Evolutionary conservation across 202 grass and related monocot genomes (phyloP).

Genomic region (Cymbopogon flexuosus): DNA sequence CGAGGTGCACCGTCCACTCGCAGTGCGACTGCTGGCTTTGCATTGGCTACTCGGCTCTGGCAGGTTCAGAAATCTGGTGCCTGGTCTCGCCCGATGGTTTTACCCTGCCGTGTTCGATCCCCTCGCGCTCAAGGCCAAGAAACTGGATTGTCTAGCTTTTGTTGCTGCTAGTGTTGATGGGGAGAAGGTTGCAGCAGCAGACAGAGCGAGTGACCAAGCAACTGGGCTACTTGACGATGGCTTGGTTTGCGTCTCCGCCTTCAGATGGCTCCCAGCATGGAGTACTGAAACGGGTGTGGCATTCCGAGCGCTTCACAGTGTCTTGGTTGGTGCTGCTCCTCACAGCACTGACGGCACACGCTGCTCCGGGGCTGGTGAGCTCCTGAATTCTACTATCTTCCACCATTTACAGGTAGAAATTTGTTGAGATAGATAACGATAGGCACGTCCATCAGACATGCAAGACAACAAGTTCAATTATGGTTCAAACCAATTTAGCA

Average conservation of each 20-base stretch:
- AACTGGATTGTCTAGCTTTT: conserved; percentile 63
- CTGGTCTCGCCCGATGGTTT: conserved; percentile 33
- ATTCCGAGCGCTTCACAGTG: conserved; percentile 63
- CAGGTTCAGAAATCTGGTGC: conserved; percentile 32
- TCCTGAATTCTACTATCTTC: conserved; percentile 79
- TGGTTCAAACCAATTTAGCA: neutral
- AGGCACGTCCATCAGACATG: conserved; percentile 21
- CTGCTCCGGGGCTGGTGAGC: conserved; percentile 41
- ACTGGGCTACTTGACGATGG: conserved; percentile 60
- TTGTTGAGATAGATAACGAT: neutral
- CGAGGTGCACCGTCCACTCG: conserved; percentile 57
- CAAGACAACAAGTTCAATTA: conserved; percentile 1
- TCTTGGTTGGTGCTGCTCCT: conserved; percentile 55
- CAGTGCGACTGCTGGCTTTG: conserved; percentile 57
- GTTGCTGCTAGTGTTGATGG: conserved; percentile 32
- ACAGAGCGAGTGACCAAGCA: neutral
- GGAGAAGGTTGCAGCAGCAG: conserved; percentile 28
- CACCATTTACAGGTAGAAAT: conserved; percentile 73
- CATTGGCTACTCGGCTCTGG: conserved; percentile 72
- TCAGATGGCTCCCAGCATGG: conserved; percentile 66
- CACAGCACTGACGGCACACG: conserved; percentile 32
- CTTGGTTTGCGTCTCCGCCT: conserved; percentile 62
- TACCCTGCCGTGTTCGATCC: conserved; percentile 74
- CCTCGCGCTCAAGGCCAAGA: conserved; percentile 79
- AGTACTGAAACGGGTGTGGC: conserved; percentile 77